phyloP scores from a whole-genome alignment of 2,329 filamentous ascomycete genomes.

The Paraphoma sp. region DNA sequence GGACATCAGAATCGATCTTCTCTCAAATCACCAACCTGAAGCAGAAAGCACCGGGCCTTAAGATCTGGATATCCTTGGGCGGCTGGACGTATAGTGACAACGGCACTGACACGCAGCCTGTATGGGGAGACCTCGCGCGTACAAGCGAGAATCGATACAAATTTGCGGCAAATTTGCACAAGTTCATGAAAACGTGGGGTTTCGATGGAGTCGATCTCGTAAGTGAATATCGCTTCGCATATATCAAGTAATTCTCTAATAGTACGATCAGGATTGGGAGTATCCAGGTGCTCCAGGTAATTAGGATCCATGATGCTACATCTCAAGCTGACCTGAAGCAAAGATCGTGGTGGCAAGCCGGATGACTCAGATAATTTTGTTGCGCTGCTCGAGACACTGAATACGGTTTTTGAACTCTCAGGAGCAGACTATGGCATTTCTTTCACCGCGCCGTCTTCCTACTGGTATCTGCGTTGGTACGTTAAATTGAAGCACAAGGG shows the following conservation, averaged over 20 bases:
- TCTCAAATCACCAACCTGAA: slow-evolving; percentile 24
- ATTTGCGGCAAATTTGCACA: slow-evolving; percentile 45
- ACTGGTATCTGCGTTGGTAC: slow-evolving; percentile 34
- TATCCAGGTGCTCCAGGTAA: slow-evolving; percentile 14
- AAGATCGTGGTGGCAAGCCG: slow-evolving; percentile 42
- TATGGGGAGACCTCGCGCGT: slow-evolving; percentile 10
- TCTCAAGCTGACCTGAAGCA: too few species aligned
- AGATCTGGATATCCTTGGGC: slow-evolving; percentile 48
- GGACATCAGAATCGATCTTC: background rate
- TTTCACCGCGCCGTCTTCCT: slow-evolving; percentile 21
- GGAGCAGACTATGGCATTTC: slow-evolving; percentile 7
- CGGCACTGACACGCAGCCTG: slow-evolving; percentile 35
- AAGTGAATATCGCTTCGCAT: too few species aligned
- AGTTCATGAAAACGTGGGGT: slow-evolving; percentile 49
- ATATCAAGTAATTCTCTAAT: too few species aligned
- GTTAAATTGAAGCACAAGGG: background rate
- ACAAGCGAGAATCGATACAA: slow-evolving; percentile 13
- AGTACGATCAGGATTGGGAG: slow-evolving; percentile 33
- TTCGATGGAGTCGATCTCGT: slow-evolving; percentile 45
- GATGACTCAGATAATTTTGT: slow-evolving; percentile 30
- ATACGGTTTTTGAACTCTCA: background rate
- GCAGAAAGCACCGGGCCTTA: slow-evolving; percentile 27
- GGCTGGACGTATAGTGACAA: slow-evolving; percentile 52
- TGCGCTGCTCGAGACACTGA: background rate
- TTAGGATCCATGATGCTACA: too few species aligned